These are phyloP conservation scores for Tephrocybe sp. DNA, from an alignment of 768 basidiomycete genomes.

Conservation along the genomic window DNA sequence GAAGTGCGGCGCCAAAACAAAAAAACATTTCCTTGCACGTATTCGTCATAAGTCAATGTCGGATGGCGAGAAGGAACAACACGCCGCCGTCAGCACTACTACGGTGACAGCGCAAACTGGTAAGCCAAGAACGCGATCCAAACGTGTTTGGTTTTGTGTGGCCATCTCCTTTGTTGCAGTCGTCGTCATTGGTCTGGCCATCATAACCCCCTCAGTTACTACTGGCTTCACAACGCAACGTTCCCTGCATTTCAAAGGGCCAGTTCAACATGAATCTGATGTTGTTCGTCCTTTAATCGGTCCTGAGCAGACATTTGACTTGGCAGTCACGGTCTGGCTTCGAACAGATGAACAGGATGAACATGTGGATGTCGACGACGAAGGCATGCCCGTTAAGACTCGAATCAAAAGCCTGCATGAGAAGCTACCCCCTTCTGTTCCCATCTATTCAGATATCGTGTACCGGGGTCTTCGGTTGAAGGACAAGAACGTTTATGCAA, in stretches of 20 bases:
- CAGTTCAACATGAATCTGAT: background rate
- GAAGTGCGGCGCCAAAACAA: background rate
- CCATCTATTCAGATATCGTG: slow-evolving; percentile 25
- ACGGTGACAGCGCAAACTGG: background rate
- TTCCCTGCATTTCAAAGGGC: slow-evolving; percentile 13
- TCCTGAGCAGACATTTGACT: slow-evolving; percentile 17
- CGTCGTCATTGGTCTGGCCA: slow-evolving; percentile 3
- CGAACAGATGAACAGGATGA: slow-evolving; percentile 1
- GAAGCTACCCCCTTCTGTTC: background rate
- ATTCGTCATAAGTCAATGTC: background rate
- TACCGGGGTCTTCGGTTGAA: slow-evolving; percentile 24
- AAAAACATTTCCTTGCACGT: background rate
- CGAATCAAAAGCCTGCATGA: background rate
- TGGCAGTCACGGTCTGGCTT: slow-evolving; percentile 20
- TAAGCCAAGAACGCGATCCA: slow-evolving; percentile 8
- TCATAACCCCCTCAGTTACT: background rate
- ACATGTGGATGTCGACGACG: background rate
- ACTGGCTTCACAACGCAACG: slow-evolving; percentile 6
- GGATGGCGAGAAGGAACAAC: background rate
- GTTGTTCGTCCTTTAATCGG: slow-evolving; percentile 16
- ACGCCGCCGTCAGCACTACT: background rate
- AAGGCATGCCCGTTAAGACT: background rate
- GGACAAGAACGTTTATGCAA: slow-evolving; percentile 21
- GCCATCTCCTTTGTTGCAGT: slow-evolving; percentile 2
- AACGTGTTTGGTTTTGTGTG: slow-evolving; percentile 12